Evolutionary conservation across 305 asterid genomes (phyloP), one percentile per base, ranked within the genome.

Genomic region (Solanum aculeatissimum): DNA sequence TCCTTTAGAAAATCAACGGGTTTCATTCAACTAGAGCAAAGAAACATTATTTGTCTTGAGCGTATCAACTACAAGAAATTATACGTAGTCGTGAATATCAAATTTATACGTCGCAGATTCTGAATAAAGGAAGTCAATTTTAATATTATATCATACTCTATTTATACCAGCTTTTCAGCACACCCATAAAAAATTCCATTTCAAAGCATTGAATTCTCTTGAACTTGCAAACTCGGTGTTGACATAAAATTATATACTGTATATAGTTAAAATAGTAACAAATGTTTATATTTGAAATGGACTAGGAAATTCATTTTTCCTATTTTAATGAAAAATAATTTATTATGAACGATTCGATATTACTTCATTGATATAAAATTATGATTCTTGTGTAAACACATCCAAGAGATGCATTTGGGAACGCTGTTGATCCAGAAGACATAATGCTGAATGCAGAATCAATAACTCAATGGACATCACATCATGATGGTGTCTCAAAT

Each of bases 401-500:
- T 68, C 49, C 27, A 35, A 35, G 35, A 38, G 27, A 69, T 69
- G 77, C 77, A 69, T 69, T 19, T 69, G 77, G 51, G 49, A 69
- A 43, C 19, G 16, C 27, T 38, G 49, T 19, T 69, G 51, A 69
- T 69, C 77, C 77, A 65, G 72, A 65, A 65, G 43, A 32, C 89
- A 89, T 92, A 91, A 27, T 89, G 86, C 88, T 85, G 79, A 72
- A 77, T 71, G 27, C 81, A 87, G 84, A 89, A 83, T 84, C 87
- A 90, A 63, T 75, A 47, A 82, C 88, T 69, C 58, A 89, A 87
- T 87, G 54, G 87, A 82, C 88, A 82, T 80, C 57, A 63, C 7
- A 82, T 60, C 86, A 89, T 58, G 63, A 75, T 4, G 81, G 62
- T 75, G 81, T 82, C 84, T 53, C 87, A 83, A 88, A 83, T 89